Base-by-base conservation (phyloP, 305 asterid genomes). In the Ilex paraguariensis region DNA sequence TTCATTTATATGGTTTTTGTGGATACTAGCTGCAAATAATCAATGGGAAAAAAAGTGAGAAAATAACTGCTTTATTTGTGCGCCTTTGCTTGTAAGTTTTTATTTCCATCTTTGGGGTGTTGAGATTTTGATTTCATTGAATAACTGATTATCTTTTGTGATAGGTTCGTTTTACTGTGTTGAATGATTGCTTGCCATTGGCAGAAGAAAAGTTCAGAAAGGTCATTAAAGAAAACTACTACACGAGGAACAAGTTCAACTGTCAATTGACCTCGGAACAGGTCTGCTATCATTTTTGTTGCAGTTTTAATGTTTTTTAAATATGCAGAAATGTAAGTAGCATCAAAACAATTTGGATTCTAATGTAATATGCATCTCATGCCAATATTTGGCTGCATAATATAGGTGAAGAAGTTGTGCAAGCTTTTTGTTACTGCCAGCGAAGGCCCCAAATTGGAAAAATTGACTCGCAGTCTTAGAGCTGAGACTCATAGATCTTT, bases 151-250 rank as follows among this genome's bases (percentile, higher is more conserved):
- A 4, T 36, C 42, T 36, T 36, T 36, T 36, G 56, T 68, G 31
- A 69, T 76, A 88, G 98, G 98, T 91, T 8, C 89, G 84, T 39
- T 91, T 83, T 66, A 66, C 69, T 59, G 67, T 83, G 69, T 58
- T 82, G 59, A 86, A 78, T 11, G 85, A 85, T 67, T 91, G 95
- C 77, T 65, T 79, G 77, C 95, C 98, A 5, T 62, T 88, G 73
- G 81, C 92, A 3, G 97, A 88, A 74, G 95, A 88, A 77, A 85
- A 75, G 74, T 87, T 91, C 81, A 88, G 79, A 80, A 79, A 50
- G 63, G 81, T 79, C 17, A 82, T 88, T 59, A 77, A 81, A 75
- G 83, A 76, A 9, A 88, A 82, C 72, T 91, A 91, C 79, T 83
- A 61, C 55, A 78, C 95, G 6, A 84, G 73, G 42, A 74, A 64